Evolutionary conservation across 2,329 filamentous ascomycete species (phyloP).

Genomic region (Penicillium digitatum): DNA sequence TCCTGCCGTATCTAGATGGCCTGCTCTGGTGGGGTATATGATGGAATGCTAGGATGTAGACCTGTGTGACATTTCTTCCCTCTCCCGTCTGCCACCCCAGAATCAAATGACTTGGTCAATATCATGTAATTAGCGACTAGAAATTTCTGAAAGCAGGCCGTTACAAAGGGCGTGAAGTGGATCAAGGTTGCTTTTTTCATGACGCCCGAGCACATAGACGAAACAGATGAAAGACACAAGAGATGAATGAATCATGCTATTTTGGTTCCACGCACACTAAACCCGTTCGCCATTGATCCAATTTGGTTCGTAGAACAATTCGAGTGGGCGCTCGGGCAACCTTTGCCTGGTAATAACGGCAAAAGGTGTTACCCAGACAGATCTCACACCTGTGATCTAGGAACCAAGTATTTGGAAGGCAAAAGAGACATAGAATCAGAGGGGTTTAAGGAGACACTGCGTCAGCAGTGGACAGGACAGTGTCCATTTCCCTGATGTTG

Average conservation of each 20-base stretch:
- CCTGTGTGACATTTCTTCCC: not conserved
- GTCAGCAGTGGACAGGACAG: slow-evolving; percentile 38
- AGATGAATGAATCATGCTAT: too few relatives aligned
- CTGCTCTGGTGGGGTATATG: not conserved
- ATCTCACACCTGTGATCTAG: slow-evolving; percentile 55
- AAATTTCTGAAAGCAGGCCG: too few relatives aligned
- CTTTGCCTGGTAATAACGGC: slow-evolving; percentile 48
- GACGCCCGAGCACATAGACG: too few relatives aligned
- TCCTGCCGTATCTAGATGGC: not conserved
- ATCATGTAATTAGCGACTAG: not conserved
- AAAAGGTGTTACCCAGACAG: slow-evolving; percentile 49
- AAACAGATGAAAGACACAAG: too few relatives aligned
- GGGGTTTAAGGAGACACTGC: slow-evolving; percentile 40
- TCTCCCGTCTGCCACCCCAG: not conserved
- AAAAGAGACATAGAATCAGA: slow-evolving; percentile 43
- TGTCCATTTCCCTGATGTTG: slow-evolving; percentile 44
- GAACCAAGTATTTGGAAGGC: slow-evolving; percentile 54
- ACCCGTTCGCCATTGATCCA: slow-evolving; percentile 63
- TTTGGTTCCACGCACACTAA: slow-evolving; percentile 58
- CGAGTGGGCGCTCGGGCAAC: slow-evolving; percentile 47
- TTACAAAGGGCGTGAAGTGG: too few relatives aligned
- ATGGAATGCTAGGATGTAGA: not conserved
- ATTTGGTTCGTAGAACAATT: slow-evolving; percentile 59
- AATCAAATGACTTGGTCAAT: not conserved
- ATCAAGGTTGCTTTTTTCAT: too few relatives aligned